Base-by-base conservation (phyloP, 2,329 filamentous ascomycete species). In the Fusarium fracticaudum region DNA sequence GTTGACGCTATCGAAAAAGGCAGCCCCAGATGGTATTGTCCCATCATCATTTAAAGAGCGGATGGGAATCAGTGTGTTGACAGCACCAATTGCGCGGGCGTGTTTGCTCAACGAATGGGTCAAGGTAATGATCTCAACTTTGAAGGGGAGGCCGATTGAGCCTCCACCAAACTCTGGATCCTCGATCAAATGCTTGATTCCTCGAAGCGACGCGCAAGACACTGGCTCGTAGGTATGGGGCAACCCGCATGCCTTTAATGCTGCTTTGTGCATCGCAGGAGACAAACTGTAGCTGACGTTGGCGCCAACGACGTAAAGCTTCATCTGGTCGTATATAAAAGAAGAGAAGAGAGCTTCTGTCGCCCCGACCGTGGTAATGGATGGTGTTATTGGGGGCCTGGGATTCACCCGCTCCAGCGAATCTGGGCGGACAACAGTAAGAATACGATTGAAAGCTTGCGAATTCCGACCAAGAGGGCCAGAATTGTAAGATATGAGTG, bases 181-280 rank as follows among this genome's bases (percentile, higher is more conserved):
- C 64, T 88, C 87, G 33, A 92, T 89, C 6, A 94, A 84, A 26
- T 89, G 86, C 71, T 88, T 87, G n/a, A 95, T 84, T 17, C 89
- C 89, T 43, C 89, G 87, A 17, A 95, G 80, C 0, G 89, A 89
- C 24, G 86, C 83, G 10, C 91, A 90, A 57, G 93, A 91, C 64
- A 90, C 86, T 3, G 90, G 89, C n/a, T 85, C 83, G 78, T 94
- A 94, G 11, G 86, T 81, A 75, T 95, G 93, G 1, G 90, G 90
- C 79, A 95, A 89, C 0, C 92, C 93, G 73, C 90, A 92, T 3
- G 87, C 88, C 60, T 86, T 85, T 66, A 93, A 90, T 1, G 92
- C 93, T 11, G 91, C 87, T 62, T 91, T 93, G 80, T 95, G 93
- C 92, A 95, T 95, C 12, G 91, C 91, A 3, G 93, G 93, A 1